phyloP scores from a whole-genome alignment of 805 yeast species.

The Wickerhamomyces tratensis region DNA sequence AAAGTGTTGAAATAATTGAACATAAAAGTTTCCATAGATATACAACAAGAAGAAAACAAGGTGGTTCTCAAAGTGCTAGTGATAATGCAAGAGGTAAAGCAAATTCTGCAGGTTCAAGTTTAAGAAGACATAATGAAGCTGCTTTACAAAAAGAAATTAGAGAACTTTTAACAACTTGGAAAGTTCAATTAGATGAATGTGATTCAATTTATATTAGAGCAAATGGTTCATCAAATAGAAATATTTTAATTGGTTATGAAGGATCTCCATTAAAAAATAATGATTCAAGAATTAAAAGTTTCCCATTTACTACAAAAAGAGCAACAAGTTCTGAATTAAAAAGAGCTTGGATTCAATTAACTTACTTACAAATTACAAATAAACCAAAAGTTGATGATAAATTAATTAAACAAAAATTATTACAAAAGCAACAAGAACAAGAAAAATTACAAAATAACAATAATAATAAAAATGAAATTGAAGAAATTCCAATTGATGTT shows the following conservation, averaged over 20 bases:
- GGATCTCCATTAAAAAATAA: slow-evolving; percentile 38
- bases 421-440: slow-evolving; percentile 21
- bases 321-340: slow-evolving; percentile 78
- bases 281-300: slow-evolving; percentile 55
- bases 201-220: slow-evolving; percentile 73
- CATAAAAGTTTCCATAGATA: slow-evolving; percentile 90
- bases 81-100: slow-evolving; percentile 94
- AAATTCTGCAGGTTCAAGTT: slow-evolving; percentile 86
- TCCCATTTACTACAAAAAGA: slow-evolving; percentile 86
- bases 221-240: slow-evolving; percentile 59
- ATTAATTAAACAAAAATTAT: slow-evolving; percentile 16
- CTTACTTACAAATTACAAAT: slow-evolving; percentile 44
- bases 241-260: slow-evolving; percentile 56
- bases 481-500: slow-evolving; percentile 27
- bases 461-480: neutral
- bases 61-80: slow-evolving; percentile 91
- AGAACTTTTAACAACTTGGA: slow-evolving; percentile 61
- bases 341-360: slow-evolving; percentile 73
- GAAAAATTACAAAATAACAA: too few species aligned
- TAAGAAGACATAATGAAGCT: slow-evolving; percentile 84
- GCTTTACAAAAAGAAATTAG: slow-evolving; percentile 74
- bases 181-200: slow-evolving; percentile 45
- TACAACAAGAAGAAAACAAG: slow-evolving; percentile 94
- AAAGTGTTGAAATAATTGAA: slow-evolving; percentile 53
- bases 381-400: slow-evolving; percentile 37